Conservation (phyloP, 495 filamentous ascomycete genomes). For the Entonaema liquescens region DNA sequence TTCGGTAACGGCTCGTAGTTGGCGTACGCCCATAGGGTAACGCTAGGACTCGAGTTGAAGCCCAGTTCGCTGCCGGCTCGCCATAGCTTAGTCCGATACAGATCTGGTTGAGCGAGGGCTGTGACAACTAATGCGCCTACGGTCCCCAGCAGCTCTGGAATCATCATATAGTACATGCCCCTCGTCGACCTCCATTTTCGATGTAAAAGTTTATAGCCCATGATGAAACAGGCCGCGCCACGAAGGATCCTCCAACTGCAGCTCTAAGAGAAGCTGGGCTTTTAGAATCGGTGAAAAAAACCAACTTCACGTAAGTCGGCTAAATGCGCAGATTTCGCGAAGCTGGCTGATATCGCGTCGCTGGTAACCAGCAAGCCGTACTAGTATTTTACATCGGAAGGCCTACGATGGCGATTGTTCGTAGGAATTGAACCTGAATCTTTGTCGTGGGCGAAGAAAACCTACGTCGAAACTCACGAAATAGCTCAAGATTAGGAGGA, state of each 20-base stretch:
- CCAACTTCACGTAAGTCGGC: conserved; percentile 17
- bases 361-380: conserved; percentile 36
- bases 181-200: conserved; percentile 72
- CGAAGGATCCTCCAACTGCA: conserved; percentile 26
- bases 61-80: conserved; percentile 78
- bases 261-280: conserved; percentile 15
- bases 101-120: conserved; percentile 80
- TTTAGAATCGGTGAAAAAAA: neutral
- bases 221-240: conserved; percentile 39
- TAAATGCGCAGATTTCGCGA: conserved; percentile 35
- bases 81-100: conserved; percentile 84
- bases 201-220: conserved; percentile 55
- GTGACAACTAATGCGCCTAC: conserved; percentile 80
- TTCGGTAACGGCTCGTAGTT: conserved; percentile 73
- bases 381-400: conserved; percentile 37
- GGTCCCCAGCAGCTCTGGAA: conserved; percentile 72
- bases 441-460: neutral
- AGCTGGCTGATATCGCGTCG: conserved; percentile 29
- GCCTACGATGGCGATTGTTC: conserved; percentile 37
- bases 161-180: conserved; percentile 70
- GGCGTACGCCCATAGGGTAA: conserved; percentile 76
- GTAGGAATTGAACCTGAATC: conserved; percentile 8
- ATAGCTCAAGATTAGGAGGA: conserved; percentile 33
- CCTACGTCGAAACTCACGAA: conserved; percentile 34
- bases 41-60: conserved; percentile 82